Conservation (phyloP, 176 grass and related monocot species). For the Phyllostachys edulis region DNA sequence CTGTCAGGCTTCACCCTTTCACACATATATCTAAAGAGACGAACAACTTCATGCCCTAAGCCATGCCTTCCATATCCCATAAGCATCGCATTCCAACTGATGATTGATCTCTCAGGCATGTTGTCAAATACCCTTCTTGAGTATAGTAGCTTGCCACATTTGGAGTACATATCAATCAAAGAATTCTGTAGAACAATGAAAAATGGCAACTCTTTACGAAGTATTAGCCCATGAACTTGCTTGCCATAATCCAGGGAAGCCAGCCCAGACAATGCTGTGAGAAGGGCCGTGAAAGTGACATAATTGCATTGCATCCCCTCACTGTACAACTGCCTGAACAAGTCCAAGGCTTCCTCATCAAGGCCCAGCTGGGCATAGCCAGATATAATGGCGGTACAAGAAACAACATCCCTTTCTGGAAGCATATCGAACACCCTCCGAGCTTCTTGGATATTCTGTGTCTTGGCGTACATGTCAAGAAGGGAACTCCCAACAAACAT, state of each 20-base stretch:
- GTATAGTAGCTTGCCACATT: slow-evolving; percentile 64
- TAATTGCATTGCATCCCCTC: slow-evolving; percentile 78
- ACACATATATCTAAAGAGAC: slow-evolving; percentile 56
- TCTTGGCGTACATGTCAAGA: slow-evolving; percentile 73
- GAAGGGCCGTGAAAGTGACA: slow-evolving; percentile 60
- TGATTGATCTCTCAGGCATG: slow-evolving; percentile 62
- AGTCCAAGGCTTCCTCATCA: slow-evolving; percentile 65
- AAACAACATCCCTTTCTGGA: slow-evolving; percentile 70
- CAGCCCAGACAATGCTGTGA: slow-evolving; percentile 65
- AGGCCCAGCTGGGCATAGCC: slow-evolving; percentile 62
- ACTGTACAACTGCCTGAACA: slow-evolving; percentile 57
- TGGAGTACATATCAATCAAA: slow-evolving; percentile 83
- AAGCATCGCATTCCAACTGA: slow-evolving; percentile 76
- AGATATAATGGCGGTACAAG: slow-evolving; percentile 67
- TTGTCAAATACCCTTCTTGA: slow-evolving; percentile 62
- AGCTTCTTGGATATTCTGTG: slow-evolving; percentile 57
- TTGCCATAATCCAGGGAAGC: slow-evolving; percentile 70
- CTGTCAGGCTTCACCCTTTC: slow-evolving; percentile 56
- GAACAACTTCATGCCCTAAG: slow-evolving; percentile 50
- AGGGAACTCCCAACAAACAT: slow-evolving; percentile 78
- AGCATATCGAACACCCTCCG: slow-evolving; percentile 57
- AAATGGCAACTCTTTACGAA: slow-evolving; percentile 58
- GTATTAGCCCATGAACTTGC: slow-evolving; percentile 63
- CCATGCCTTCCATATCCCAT: slow-evolving; percentile 76
- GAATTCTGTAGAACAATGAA: slow-evolving; percentile 66